phyloP scores from a whole-genome alignment of 1,284 basidiomycete genomes.

The Ustilago tritici region DNA sequence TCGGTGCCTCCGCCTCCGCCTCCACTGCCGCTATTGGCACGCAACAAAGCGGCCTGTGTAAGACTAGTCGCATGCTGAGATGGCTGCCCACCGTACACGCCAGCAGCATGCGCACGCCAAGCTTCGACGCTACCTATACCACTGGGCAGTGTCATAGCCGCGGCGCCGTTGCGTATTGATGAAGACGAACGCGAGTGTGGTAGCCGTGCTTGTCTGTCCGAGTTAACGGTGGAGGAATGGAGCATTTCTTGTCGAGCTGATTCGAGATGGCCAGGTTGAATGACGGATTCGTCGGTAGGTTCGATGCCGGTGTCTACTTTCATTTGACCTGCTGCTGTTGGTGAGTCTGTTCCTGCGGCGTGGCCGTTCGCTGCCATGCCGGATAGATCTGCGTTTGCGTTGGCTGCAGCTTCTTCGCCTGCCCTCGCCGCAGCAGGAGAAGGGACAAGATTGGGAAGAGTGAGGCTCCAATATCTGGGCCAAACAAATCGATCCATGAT shows the following conservation, averaged over 20 bases:
- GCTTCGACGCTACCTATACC: constrained; percentile 48
- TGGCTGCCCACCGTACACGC: constrained; percentile 19
- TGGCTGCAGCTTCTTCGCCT: not conserved
- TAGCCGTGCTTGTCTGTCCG: constrained; percentile 12
- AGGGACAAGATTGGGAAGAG: constrained; percentile 69
- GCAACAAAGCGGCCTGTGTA: constrained; percentile 28
- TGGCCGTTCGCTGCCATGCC: not conserved
- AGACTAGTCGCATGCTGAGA: constrained; percentile 32
- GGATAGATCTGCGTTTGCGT: not conserved
- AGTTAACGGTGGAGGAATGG: constrained; percentile 10
- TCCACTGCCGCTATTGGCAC: constrained; percentile 24
- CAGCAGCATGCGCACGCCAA: constrained; percentile 49
- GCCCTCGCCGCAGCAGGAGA: constrained; percentile 29
- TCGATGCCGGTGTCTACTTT: constrained; percentile 40
- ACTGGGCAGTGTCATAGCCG: constrained; percentile 10
- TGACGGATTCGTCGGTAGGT: constrained; percentile 35
- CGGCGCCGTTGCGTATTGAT: constrained; percentile 14
- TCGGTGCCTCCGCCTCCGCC: constrained; percentile 12
- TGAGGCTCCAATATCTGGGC: constrained; percentile 72
- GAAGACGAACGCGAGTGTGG: constrained; percentile 24
- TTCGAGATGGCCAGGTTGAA: constrained; percentile 44
- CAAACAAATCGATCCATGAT: constrained; percentile 73
- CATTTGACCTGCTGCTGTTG: constrained; percentile 30
- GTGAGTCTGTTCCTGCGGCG: constrained; percentile 5
- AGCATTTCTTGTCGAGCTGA: constrained; percentile 44